Evolutionary conservation across 2,329 filamentous ascomycete genomes (phyloP).

Genomic region (Fusarium tjaetaba): DNA sequence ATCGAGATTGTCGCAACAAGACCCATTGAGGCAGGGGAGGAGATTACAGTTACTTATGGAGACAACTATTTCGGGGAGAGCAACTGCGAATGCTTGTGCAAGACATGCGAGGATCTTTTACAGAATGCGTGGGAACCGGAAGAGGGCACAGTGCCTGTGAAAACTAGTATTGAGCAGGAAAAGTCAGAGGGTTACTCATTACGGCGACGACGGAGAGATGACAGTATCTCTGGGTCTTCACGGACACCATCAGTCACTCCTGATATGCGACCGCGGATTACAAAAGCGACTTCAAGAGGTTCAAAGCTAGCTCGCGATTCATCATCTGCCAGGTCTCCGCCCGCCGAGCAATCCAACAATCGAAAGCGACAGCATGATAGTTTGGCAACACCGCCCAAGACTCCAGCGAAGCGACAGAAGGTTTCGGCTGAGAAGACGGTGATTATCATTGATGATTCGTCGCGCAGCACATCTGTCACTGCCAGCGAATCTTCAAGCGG

Average conservation of each 20-base stretch:
- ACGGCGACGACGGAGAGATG: slow-evolving; percentile 63
- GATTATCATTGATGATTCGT: slow-evolving; percentile 44
- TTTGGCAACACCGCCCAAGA: slow-evolving; percentile 64
- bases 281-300: slow-evolving; percentile 51
- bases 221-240: slow-evolving; percentile 60
- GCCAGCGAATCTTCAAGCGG: slow-evolving; percentile 42
- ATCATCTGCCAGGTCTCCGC: slow-evolving; percentile 45
- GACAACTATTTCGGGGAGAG: slow-evolving; percentile 95
- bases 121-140: slow-evolving; percentile 84
- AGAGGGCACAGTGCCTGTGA: slow-evolving; percentile 57
- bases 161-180: slow-evolving; percentile 64
- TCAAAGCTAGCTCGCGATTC: slow-evolving; percentile 48
- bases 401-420: slow-evolving; percentile 63
- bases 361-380: slow-evolving; percentile 55
- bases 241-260: slow-evolving; percentile 67
- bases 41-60: slow-evolving; percentile 96
- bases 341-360: slow-evolving; percentile 39
- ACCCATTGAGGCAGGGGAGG: slow-evolving; percentile 86
- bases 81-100: slow-evolving; percentile 94
- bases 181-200: slow-evolving; percentile 63
- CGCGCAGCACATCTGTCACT: slow-evolving; percentile 52
- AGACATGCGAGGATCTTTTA: slow-evolving; percentile 79
- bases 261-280: slow-evolving; percentile 62
- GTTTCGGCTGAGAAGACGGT: slow-evolving; percentile 42
- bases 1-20: slow-evolving; percentile 90